A percentile compares a stretch with the other conserved stretches of the same genome.
phyloP scores from a whole-genome alignment of 2,329 filamentous ascomycete species.

The Rugonectria rugulosa region DNA sequence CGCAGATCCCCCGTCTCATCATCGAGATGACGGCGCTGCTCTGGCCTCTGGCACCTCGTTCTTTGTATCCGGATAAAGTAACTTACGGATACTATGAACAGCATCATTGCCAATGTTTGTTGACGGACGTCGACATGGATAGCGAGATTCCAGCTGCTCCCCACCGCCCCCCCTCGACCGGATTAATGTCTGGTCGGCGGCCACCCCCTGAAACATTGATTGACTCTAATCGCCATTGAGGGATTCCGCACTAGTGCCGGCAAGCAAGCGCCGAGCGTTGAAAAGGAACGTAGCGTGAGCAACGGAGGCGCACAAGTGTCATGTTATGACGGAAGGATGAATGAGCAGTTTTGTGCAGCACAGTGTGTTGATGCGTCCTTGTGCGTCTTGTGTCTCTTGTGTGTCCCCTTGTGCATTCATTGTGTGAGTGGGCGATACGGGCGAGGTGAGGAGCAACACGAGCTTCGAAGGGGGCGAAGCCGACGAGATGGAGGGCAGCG shows the following conservation, averaged over 20 bases:
- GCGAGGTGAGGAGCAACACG: conserved; percentile 30
- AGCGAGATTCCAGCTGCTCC: conserved; percentile 33
- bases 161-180: conserved; percentile 24
- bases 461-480: conserved; percentile 33
- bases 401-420: not conserved
- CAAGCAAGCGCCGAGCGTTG: conserved; percentile 26
- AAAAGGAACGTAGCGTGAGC: conserved; percentile 14
- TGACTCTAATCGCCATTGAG: conserved; percentile 32
- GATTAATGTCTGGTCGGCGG: conserved; percentile 34
- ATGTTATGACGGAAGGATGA: conserved; percentile 3
- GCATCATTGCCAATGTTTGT: conserved; percentile 22
- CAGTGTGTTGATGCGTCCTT: not conserved
- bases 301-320: conserved; percentile 5
- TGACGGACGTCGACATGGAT: conserved; percentile 19
- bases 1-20: conserved; percentile 17
- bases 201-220: conserved; percentile 38
- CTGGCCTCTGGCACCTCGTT: too few species aligned
- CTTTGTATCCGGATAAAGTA: conserved; percentile 13
- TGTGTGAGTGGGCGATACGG: not conserved
- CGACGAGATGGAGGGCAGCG: conserved; percentile 24
- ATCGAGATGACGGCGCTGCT: conserved; percentile 16
- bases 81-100: too few species aligned
- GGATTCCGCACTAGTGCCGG: conserved; percentile 32
- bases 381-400: not conserved
- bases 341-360: not conserved